Evolutionary conservation across 352 stramenopile species (phyloP), one percentile per base, ranked within the genome.

Genomic region (Globisporangium uncinulatum): DNA sequence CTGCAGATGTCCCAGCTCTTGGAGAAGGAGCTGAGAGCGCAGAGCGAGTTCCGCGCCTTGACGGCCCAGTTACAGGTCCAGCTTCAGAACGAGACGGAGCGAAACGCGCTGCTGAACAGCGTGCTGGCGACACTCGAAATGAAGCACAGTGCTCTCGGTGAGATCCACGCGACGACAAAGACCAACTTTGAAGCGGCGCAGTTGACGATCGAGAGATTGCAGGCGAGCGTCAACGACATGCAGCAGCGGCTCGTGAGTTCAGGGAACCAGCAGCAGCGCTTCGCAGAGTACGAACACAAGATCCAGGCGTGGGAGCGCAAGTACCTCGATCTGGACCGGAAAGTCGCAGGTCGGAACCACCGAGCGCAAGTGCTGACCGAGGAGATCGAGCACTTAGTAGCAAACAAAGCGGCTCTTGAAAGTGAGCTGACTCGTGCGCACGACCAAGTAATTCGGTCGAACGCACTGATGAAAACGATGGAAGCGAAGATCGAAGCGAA

Each of bases 401-500:
- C 63, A 32, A 61, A 61, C 2, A 70, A 79, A 24, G 63, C 59
- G 44, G 34, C 39, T 21, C 34, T 87, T 10, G 72, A 87, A 43
- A 45, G 47, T 4, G 76, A 87, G 20, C 19, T 87, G 5, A 19
- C 37, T 4, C 49, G 57, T 4, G 62, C 68, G 3, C 76, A 87
- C 34, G 71, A 83, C 32, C 64, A 79, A 47, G 29, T 82, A n/a
- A 85, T 85, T 36, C 62, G 59, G 44, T 68, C 74, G 48, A 81
- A 64, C 14, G 76, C 61, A 5, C 56, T 61, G 1, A 67, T 83
- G 59, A 75, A 69, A 41, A 67, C 70, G 8, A 71, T 83, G 66
- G 71, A 83, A 45, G 74, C 66, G 4, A 74, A 62, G 47, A 43
- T 83, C 13, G 74, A 87, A 56, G 62, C 57, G 13, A 73, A 46